Evolutionary conservation across 768 basidiomycete genomes (phyloP).

Genomic region (Austroboletus festivus): DNA sequence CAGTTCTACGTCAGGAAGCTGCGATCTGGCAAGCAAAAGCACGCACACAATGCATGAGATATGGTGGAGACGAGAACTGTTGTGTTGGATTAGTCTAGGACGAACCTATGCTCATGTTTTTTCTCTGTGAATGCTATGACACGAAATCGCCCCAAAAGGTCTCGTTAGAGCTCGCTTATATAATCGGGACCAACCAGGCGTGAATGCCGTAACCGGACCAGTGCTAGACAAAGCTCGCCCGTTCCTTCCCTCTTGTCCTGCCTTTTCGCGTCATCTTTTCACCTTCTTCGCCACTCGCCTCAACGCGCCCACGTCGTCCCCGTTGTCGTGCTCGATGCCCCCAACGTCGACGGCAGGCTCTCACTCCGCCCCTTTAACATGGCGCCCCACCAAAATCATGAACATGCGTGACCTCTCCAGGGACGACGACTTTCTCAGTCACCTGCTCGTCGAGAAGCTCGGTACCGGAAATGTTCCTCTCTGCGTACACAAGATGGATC

Average conservation of each 20-base stretch:
- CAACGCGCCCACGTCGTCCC: conserved; percentile 23
- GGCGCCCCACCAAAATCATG: conserved; percentile 87
- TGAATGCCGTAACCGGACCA: conserved; percentile 33
- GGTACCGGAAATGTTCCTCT: conserved; percentile 79
- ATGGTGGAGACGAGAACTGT: neutral
- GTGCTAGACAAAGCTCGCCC: conserved; percentile 15
- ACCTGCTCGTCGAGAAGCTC: conserved; percentile 85
- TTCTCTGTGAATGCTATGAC: neutral
- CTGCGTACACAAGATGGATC: conserved; percentile 88
- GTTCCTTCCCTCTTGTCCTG: conserved; percentile 26
- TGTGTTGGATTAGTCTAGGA: too few relatives aligned
- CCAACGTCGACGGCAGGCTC: conserved; percentile 26
- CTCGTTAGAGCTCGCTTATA: conserved; percentile 14
- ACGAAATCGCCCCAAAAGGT: neutral
- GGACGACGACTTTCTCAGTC: conserved; percentile 89
- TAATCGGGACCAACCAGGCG: conserved; percentile 17
- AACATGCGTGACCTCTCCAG: conserved; percentile 86
- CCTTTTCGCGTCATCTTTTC: conserved; percentile 34
- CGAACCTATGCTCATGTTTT: neutral
- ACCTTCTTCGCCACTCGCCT: conserved; percentile 6
- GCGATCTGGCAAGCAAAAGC: conserved; percentile 93
- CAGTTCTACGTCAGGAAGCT: conserved; percentile 96
- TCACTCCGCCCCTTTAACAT: conserved; percentile 40
- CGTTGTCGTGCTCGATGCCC: conserved; percentile 32
- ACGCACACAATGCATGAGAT: conserved; percentile 54